Evolutionary conservation across 192 early-diverging fungal species (phyloP), one percentile per base, ranked within the genome.

Genomic region (Linnemannia hyalina): DNA sequence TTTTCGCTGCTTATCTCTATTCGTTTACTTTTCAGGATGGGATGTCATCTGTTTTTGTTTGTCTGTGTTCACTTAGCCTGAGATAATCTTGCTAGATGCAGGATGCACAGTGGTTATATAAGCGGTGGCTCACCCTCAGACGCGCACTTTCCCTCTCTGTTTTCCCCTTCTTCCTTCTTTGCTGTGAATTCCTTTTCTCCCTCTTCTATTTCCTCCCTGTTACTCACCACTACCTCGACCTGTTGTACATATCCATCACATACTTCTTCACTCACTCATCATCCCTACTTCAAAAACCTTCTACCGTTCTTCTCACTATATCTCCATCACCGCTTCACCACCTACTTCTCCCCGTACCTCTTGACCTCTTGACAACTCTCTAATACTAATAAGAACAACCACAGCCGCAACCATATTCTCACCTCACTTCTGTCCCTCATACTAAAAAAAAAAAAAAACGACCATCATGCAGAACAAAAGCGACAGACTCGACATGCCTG

Each of bases 401-500:
- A 13, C 13, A 46, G 15, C 42, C 10, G 7, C 42, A 42, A 8
- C 42, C 8, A 10, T 7, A 44, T 3, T 15, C 44, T 46, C n/a
- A 9, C 57, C 22, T 60, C 57, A 6, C 10, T n/a, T n/a, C 35
- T 42, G 10, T 18, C 22, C 70, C 38, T 44, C 26, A 68, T 23
- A 8, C 49, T 18, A 57, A 32, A 15, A 35, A 1, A 1, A 1
- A 1, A 23, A 16, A 29, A 4, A 26, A 22, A 41, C 3, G 38
- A 40, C 38, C 3, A 26, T 35, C 57, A 85, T 85, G 83, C 83
- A 85, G 38, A 69, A 74, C 22, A 74, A 80, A 42, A 70, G 73
- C 15, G 54, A 68, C 6, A 68, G 65, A 42, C 36, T 76, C 26
- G 46, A 76, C 44, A 85, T 80, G 77, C 83, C 23, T n/a, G 83